Percentiles rank a stretch among this genome's conserved stretches.
Evolutionary conservation across 768 basidiomycete genomes (phyloP).

Genomic region (Atractiella rhizophila): DNA sequence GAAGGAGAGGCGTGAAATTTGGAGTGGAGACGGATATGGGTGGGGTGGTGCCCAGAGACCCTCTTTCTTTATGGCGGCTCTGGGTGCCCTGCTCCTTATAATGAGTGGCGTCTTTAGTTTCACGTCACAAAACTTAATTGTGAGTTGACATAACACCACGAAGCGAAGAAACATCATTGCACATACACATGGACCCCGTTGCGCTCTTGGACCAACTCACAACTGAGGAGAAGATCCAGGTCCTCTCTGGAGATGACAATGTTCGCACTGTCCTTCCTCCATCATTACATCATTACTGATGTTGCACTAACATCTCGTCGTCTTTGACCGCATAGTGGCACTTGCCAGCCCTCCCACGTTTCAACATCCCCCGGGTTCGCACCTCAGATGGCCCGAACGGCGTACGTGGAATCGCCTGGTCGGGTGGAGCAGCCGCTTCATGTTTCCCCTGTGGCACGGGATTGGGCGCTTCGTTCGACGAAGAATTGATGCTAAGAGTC

Average conservation of each 20-base stretch:
- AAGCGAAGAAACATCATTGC: not conserved
- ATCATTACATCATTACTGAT: not conserved
- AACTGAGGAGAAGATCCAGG: slow-evolving; percentile 6
- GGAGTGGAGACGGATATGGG: no score
- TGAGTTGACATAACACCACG: no score
- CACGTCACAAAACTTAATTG: no score
- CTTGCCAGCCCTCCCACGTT: slow-evolving; percentile 2
- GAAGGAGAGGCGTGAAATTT: no score
- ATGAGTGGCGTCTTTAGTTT: no score
- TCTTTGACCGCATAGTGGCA: slow-evolving; percentile 9
- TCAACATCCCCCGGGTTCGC: slow-evolving; percentile 6
- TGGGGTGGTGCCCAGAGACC: no score
- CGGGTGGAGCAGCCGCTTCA: slow-evolving; percentile 20
- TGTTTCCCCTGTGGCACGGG: slow-evolving; percentile 37
- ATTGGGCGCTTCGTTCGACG: slow-evolving; percentile 33
- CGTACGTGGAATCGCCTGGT: slow-evolving; percentile 8
- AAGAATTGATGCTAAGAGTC: slow-evolving; percentile 27
- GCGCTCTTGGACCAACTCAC: slow-evolving; percentile 6
- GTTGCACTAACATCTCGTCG: not conserved
- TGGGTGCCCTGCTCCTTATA: no score
- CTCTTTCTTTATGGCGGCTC: no score
- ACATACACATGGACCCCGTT: slow-evolving; percentile 4
- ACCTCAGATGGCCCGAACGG: slow-evolving; percentile 6
- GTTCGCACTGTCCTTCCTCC: not conserved
- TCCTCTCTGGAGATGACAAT: slow-evolving; percentile 10